A percentile compares a stretch with the other conserved stretches of the same genome.
Conservation (phyloP, 176 grass and related monocot genomes). For the Juncus effusus region DNA sequence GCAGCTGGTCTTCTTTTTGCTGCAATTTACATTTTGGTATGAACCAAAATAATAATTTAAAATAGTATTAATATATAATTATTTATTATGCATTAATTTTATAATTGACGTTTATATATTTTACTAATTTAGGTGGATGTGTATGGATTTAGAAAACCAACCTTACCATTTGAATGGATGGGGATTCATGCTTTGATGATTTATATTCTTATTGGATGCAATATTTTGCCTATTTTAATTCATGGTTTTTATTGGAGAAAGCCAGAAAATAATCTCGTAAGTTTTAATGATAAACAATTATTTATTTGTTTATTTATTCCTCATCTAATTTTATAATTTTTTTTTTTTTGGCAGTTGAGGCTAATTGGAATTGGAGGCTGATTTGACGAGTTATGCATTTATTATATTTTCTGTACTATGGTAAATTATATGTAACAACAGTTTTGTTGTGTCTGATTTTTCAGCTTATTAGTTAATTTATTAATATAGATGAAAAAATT, state of each 20-base stretch:
- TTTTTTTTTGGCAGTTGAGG: slow-evolving; percentile 38
- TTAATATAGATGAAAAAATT: no score
- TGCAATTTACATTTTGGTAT: slow-evolving; percentile 64
- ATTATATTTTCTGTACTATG: no score
- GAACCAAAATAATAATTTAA: slow-evolving; percentile 2
- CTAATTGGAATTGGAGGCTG: slow-evolving; percentile 37
- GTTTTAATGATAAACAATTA: background rate
- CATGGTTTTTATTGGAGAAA: slow-evolving; percentile 68
- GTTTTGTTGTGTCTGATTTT: no score
- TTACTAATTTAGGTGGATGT: slow-evolving; percentile 54
- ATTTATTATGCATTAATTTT: background rate
- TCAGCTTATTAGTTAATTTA: no score
- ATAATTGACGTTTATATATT: background rate
- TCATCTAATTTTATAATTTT: background rate
- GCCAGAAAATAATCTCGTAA: slow-evolving; percentile 57
- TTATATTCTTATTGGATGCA: slow-evolving; percentile 66
- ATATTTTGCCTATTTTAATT: slow-evolving; percentile 49
- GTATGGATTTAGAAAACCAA: slow-evolving; percentile 44
- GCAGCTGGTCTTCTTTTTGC: slow-evolving; percentile 52
- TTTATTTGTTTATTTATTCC: background rate
- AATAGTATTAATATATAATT: background rate
- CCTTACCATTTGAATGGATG: slow-evolving; percentile 57
- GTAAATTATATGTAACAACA: no score
- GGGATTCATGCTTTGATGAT: slow-evolving; percentile 70
- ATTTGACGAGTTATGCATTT: background rate